A percentile compares a stretch with the other conserved stretches of the same genome.
Conservation (phyloP, 2,329 filamentous ascomycete species). For the Penicillium sp. region DNA sequence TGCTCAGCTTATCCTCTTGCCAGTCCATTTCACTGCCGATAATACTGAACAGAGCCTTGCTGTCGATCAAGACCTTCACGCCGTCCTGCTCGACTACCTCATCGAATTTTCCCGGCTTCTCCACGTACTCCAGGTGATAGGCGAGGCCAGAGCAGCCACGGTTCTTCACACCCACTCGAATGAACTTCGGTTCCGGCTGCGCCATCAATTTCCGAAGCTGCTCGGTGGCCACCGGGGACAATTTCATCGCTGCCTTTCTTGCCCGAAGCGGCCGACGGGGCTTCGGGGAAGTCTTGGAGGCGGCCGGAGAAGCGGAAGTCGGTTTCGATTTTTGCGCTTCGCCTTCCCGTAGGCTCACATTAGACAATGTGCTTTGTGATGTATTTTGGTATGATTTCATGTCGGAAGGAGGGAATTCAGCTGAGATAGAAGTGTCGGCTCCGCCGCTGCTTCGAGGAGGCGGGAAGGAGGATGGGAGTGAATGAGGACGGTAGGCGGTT, state of each 20-base stretch:
- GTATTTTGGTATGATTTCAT: conserved; percentile 48
- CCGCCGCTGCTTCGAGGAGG: conserved; percentile 59
- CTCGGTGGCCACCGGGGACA: conserved; percentile 75
- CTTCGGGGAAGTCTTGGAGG: conserved; percentile 49
- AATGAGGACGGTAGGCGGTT: conserved; percentile 63
- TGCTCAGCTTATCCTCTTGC: conserved; percentile 91
- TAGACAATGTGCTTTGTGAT: conserved; percentile 36
- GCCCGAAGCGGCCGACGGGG: conserved; percentile 70
- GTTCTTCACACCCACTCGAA: conserved; percentile 91
- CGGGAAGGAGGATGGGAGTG: conserved; percentile 57
- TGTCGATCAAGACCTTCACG: conserved; percentile 92
- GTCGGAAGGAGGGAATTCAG: conserved; percentile 50
- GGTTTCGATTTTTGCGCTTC: conserved; percentile 68
- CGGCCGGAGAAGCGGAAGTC: conserved; percentile 33
- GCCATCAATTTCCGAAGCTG: conserved; percentile 76
- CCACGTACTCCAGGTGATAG: conserved; percentile 93
- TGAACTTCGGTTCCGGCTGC: conserved; percentile 85
- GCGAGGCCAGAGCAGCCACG: conserved; percentile 89
- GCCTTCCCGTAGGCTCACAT: conserved; percentile 57
- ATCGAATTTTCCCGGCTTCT: conserved; percentile 83
- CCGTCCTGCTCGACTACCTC: conserved; percentile 94
- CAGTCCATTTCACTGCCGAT: conserved; percentile 99
- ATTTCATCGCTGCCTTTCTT: conserved; percentile 86
- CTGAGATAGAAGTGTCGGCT: conserved; percentile 62
- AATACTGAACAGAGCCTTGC: conserved; percentile 95